phyloP scores from a whole-genome alignment of 202 grass and related monocot species.

The Hordeum pubiflorum region DNA sequence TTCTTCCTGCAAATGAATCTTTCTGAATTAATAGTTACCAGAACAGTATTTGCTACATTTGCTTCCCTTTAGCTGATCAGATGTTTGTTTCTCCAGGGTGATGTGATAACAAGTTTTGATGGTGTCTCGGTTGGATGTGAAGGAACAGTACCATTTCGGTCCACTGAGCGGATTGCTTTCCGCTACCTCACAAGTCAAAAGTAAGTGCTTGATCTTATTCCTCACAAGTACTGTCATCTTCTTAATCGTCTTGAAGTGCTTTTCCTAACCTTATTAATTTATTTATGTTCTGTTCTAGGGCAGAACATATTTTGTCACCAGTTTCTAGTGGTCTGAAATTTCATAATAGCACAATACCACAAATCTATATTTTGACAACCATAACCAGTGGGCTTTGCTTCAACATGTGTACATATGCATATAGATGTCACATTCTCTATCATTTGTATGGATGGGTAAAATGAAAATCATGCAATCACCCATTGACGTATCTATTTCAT shows the following conservation, averaged over 20 bases:
- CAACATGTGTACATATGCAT: background rate
- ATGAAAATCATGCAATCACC: background rate
- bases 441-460: conserved; percentile 1
- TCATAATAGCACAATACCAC: background rate
- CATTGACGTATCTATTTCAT: background rate
- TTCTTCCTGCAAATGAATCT: conserved; percentile 24
- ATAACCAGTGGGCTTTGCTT: background rate
- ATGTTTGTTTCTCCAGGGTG: conserved; percentile 58
- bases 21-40: conserved; percentile 10
- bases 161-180: conserved; percentile 90
- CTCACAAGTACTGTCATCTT: background rate
- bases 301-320: background rate
- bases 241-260: background rate
- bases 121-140: conserved; percentile 70
- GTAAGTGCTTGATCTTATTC: conserved; percentile 41
- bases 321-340: background rate
- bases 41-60: conserved; percentile 20
- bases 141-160: conserved; percentile 91
- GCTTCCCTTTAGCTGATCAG: conserved; percentile 7
- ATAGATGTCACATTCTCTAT: background rate
- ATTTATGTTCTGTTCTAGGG: background rate
- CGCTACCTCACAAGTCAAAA: conserved; percentile 97
- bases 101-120: conserved; percentile 98
- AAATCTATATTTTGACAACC: background rate
- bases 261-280: background rate